These are phyloP conservation scores for Ogataea nakhonphanomensis DNA, from an alignment of 805 yeast genomes.

Conservation along the genomic window DNA sequence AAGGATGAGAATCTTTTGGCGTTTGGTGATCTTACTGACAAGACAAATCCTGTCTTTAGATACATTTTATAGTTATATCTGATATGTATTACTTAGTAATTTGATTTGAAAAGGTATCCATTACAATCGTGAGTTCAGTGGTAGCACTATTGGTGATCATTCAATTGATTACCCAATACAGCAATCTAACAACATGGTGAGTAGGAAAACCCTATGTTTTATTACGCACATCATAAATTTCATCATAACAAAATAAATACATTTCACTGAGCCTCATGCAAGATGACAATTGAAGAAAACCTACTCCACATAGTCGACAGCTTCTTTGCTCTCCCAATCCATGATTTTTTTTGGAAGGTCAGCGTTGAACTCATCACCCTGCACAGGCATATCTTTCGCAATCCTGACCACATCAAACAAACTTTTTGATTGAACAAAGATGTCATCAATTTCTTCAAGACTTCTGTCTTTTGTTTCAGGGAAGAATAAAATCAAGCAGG, in stretches of 20 bases:
- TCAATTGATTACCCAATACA: no score
- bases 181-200: no score
- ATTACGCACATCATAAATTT: no score
- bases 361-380: background rate
- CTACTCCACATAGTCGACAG: background rate
- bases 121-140: no score
- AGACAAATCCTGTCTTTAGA: constrained; percentile 49
- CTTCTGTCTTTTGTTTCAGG: constrained; percentile 63
- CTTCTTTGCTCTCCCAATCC: background rate
- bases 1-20: constrained; percentile 26
- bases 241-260: no score
- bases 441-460: constrained; percentile 59
- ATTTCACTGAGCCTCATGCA: no score
- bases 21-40: constrained; percentile 52
- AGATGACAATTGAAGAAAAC: no score
- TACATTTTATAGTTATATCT: constrained; percentile 30
- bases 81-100: no score
- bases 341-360: background rate
- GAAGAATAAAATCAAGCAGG: constrained; percentile 37
- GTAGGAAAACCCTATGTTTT: no score
- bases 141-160: no score
- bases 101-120: no score
- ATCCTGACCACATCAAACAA: background rate
- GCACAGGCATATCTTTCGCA: background rate
- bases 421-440: constrained; percentile 30